Percentiles rank a stretch among this genome's conserved stretches.
Evolutionary conservation across 1,284 basidiomycete genomes (phyloP).

Genomic region (Cerrena zonata): DNA sequence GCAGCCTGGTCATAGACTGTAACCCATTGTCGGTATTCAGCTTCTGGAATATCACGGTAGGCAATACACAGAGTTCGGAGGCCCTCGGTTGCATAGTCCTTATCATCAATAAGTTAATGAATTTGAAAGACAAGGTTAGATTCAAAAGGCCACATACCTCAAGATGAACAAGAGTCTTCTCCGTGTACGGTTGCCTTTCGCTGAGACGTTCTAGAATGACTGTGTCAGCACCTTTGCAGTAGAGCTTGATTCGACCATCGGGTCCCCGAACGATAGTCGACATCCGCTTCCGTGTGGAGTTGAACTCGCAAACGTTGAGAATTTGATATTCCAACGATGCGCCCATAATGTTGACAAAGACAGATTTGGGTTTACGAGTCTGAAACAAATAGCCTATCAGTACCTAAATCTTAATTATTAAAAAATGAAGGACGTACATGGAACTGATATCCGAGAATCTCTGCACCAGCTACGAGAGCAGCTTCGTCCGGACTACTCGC

Average conservation of each 20-base stretch:
- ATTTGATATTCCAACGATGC: constrained; percentile 79
- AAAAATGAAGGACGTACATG: constrained; percentile 52
- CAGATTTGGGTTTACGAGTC: constrained; percentile 93
- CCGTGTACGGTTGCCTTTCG: constrained; percentile 79
- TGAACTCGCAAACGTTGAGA: constrained; percentile 97
- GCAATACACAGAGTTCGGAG: constrained; percentile 95
- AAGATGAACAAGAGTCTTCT: constrained; percentile 84
- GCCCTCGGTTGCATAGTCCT: constrained; percentile 96
- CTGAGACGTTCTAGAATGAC: constrained; percentile 87
- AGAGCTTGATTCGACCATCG: constrained; percentile 89
- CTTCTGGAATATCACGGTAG: constrained; percentile 83
- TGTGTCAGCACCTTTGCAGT: constrained; percentile 96
- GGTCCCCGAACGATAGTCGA: constrained; percentile 87
- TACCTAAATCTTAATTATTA: constrained; percentile 1
- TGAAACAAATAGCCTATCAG: constrained; percentile 28
- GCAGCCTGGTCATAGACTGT: constrained; percentile 87
- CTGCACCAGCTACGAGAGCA: constrained; percentile 90
- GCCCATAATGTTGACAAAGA: constrained; percentile 81
- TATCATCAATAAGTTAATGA: constrained; percentile 11
- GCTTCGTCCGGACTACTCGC: constrained; percentile 98
- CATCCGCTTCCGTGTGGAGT: constrained; percentile 96
- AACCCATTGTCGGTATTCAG: constrained; percentile 88
- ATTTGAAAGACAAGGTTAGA: constrained; percentile 3
- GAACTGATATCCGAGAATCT: constrained; percentile 89
- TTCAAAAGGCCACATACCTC: constrained; percentile 51